phyloP scores from a whole-genome alignment of 371 early-diverging fungal genomes.

The Mortierella sp. region DNA sequence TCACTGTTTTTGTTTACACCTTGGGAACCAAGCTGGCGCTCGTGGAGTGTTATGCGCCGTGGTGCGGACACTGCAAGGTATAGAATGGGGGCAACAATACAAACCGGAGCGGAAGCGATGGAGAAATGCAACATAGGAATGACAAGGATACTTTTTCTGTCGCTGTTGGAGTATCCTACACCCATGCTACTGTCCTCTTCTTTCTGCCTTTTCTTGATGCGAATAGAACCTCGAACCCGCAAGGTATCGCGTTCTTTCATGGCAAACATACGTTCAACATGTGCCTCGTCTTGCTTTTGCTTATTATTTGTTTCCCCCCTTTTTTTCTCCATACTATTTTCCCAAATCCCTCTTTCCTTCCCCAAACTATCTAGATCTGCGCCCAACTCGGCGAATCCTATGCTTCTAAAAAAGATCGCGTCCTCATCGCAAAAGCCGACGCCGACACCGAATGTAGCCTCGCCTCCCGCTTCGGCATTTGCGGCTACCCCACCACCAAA shows the following conservation, averaged over 20 bases:
- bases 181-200: neutral
- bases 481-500: slow-evolving; percentile 92
- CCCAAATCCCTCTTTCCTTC: neutral
- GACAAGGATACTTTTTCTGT: neutral
- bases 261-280: neutral
- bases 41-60: slow-evolving; percentile 94
- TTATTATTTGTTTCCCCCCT: neutral
- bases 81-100: neutral
- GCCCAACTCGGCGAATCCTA: slow-evolving; percentile 84
- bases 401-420: slow-evolving; percentile 69
- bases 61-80: slow-evolving; percentile 95
- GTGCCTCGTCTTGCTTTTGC: neutral
- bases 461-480: slow-evolving; percentile 76
- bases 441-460: slow-evolving; percentile 84
- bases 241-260: neutral
- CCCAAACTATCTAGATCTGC: slow-evolving; percentile 62
- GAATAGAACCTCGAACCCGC: slow-evolving; percentile 27
- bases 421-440: slow-evolving; percentile 91
- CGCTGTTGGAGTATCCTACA: neutral
- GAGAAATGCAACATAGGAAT: too few species aligned
- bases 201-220: neutral
- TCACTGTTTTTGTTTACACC: neutral
- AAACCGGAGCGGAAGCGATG: neutral
- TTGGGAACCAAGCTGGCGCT: slow-evolving; percentile 26
- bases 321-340: neutral